Conservation (phyloP, 306 rosid genomes). For the Carpinus fangiana region DNA sequence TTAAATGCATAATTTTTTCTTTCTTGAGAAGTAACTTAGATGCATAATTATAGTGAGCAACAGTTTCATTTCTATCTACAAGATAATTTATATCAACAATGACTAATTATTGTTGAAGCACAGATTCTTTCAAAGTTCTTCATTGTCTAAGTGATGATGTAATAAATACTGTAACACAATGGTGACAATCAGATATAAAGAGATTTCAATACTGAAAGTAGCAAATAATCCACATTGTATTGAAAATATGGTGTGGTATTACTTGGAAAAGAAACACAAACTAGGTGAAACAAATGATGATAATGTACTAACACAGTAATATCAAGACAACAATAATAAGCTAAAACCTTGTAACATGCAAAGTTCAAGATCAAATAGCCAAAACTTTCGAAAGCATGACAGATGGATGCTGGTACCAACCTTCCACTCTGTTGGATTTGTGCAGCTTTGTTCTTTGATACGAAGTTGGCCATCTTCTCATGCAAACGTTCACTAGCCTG, state of each 20-base stretch:
- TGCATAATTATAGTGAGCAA: background rate
- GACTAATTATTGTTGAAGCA: background rate
- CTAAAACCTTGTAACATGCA: slow-evolving; percentile 12
- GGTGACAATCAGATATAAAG: background rate
- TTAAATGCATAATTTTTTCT: no score
- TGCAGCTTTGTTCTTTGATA: slow-evolving; percentile 89
- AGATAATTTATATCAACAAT: background rate
- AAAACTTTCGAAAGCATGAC: slow-evolving; percentile 26
- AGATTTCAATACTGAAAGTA: background rate
- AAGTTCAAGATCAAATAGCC: slow-evolving; percentile 25
- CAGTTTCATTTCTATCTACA: background rate
- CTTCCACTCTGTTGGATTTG: slow-evolving; percentile 84
- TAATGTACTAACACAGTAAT: slow-evolving; percentile 3
- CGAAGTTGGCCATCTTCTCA: slow-evolving; percentile 75
- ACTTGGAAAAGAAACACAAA: background rate
- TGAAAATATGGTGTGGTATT: background rate
- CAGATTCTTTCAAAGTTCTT: background rate
- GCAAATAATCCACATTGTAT: background rate
- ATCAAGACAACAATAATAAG: background rate
- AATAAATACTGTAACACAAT: background rate
- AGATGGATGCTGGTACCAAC: slow-evolving; percentile 42
- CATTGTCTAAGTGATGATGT: background rate
- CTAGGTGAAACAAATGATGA: slow-evolving; percentile 4
- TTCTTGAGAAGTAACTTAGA: background rate
- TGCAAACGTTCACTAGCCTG: slow-evolving; percentile 94